Conservation (phyloP, 2,329 filamentous ascomycete genomes). For the Penicillium sp. region DNA sequence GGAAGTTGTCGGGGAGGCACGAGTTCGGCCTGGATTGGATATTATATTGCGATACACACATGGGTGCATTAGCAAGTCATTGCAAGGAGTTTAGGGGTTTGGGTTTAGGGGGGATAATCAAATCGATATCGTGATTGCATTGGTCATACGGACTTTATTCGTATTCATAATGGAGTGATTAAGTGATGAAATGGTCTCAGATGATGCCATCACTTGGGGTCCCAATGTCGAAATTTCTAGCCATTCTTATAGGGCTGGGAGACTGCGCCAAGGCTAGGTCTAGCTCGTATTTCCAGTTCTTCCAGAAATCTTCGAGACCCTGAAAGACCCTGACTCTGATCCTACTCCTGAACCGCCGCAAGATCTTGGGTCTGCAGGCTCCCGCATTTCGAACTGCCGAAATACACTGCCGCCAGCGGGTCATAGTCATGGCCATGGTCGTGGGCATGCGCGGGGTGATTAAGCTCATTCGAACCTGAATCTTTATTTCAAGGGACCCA, state of each 20-base stretch:
- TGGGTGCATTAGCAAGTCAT: constrained; percentile 22
- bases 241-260: constrained; percentile 12
- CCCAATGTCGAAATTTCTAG: constrained; percentile 23
- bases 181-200: too few species aligned
- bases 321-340: background rate
- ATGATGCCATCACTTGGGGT: constrained; percentile 21
- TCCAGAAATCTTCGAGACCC: background rate
- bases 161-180: too few species aligned
- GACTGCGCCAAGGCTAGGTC: constrained; percentile 16
- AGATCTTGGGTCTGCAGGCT: constrained; percentile 3
- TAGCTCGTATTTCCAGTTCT: constrained; percentile 18
- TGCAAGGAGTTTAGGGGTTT: constrained; percentile 24
- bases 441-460: constrained; percentile 6
- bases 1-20: background rate
- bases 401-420: constrained; percentile 29
- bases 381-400: constrained; percentile 32
- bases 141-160: too few species aligned
- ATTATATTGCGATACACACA: constrained; percentile 1
- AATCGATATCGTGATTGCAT: background rate
- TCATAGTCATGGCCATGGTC: background rate
- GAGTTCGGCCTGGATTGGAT: background rate
- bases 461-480: constrained; percentile 28
- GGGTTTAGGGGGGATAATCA: constrained; percentile 1
- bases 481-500: constrained; percentile 23
- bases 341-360: too few species aligned